A percentile compares a stretch with the other conserved stretches of the same genome.
Evolutionary conservation across 2,329 filamentous ascomycete genomes (phyloP).

Genomic region (Thelonectria discophora): DNA sequence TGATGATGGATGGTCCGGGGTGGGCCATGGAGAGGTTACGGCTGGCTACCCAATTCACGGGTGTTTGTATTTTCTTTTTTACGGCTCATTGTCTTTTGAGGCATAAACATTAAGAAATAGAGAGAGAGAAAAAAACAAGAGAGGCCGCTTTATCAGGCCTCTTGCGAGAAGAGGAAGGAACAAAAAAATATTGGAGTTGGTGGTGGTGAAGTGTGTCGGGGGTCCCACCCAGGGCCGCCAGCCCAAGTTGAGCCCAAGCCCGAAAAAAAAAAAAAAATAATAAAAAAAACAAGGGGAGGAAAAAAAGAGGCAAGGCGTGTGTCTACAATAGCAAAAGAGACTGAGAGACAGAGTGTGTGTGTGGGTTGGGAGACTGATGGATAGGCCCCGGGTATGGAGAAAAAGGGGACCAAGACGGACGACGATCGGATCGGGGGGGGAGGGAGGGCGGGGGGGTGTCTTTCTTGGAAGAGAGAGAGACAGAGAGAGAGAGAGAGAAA

Average conservation of each 20-base stretch:
- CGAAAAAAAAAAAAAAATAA: slow-evolving; percentile 26
- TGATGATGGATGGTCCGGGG: slow-evolving; percentile 39
- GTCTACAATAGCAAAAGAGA: too few species aligned
- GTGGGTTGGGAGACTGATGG: background rate
- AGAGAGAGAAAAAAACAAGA: background rate
- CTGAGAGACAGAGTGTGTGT: too few species aligned
- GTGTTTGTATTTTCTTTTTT: slow-evolving; percentile 24
- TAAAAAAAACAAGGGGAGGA: slow-evolving; percentile 32
- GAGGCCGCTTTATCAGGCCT: background rate
- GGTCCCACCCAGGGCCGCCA: background rate
- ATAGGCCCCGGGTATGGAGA: slow-evolving; percentile 15
- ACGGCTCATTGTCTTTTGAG: slow-evolving; percentile 34
- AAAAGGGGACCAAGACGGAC: slow-evolving; percentile 33
- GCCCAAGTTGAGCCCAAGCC: background rate
- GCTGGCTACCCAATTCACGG: slow-evolving; percentile 51
- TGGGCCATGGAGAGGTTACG: slow-evolving; percentile 48
- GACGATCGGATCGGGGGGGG: slow-evolving; percentile 39
- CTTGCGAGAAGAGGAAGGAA: background rate
- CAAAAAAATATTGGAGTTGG: slow-evolving; percentile 5
- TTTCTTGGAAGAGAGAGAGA: too few species aligned
- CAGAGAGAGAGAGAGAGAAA: too few species aligned
- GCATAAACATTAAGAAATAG: slow-evolving; percentile 20
- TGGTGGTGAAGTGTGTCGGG: background rate
- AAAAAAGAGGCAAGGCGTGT: slow-evolving; percentile 32
- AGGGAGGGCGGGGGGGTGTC: too few species aligned